Evolutionary conservation across 805 yeast species (phyloP).

Genomic region (Zygosaccharomyces rouxii): DNA sequence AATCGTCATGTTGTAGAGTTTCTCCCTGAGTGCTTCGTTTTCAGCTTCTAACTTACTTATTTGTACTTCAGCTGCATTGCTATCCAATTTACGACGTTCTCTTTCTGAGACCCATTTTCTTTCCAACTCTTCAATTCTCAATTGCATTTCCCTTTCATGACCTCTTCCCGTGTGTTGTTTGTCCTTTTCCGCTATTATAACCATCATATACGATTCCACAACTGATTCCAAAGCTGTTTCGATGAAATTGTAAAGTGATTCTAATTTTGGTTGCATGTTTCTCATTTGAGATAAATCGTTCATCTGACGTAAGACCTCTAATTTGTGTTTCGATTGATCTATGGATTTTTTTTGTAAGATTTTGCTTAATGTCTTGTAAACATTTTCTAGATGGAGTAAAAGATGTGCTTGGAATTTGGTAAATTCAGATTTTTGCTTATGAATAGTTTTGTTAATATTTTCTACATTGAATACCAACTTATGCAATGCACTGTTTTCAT

Average conservation of each 20-base stretch:
- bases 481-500: conserved; percentile 27
- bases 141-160: conserved; percentile 37
- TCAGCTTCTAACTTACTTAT: conserved; percentile 54
- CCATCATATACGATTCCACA: conserved; percentile 49
- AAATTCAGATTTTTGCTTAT: conserved; percentile 26
- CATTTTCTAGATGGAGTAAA: conserved; percentile 43
- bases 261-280: conserved; percentile 32
- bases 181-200: conserved; percentile 21
- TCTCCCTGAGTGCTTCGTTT: conserved; percentile 40
- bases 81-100: conserved; percentile 62
- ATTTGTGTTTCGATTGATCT: conserved; percentile 52
- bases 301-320: conserved; percentile 37
- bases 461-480: conserved; percentile 21
- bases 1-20: conserved; percentile 16
- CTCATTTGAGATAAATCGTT: conserved; percentile 25
- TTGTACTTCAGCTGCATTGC: conserved; percentile 49
- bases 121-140: conserved; percentile 58
- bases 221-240: conserved; percentile 58
- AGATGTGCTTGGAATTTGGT: conserved; percentile 44
- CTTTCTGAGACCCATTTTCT: conserved; percentile 66
- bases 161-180: conserved; percentile 15
- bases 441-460: conserved; percentile 21
- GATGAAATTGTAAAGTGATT: conserved; percentile 50
- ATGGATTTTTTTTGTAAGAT: conserved; percentile 57
- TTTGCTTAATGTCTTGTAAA: conserved; percentile 48